Evolutionary conservation across 768 basidiomycete species (phyloP).

Genomic region (Agrocybe pediades): DNA sequence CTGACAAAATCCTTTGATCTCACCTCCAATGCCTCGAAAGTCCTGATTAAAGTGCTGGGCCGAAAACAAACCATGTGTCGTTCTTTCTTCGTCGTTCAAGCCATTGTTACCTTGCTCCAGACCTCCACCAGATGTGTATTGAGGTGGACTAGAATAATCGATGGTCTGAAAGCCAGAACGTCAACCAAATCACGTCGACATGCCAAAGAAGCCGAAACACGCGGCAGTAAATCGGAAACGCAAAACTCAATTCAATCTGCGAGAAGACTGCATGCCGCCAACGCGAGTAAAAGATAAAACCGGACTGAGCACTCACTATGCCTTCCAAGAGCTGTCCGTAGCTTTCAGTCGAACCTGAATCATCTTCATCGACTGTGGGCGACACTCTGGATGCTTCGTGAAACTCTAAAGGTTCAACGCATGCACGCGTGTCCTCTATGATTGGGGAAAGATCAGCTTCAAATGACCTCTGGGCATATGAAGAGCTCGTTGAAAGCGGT

Average conservation of each 20-base stretch:
- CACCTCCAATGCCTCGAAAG: slow-evolving; percentile 15
- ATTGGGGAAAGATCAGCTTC: slow-evolving; percentile 38
- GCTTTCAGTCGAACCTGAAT: slow-evolving; percentile 23
- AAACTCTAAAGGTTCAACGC: slow-evolving; percentile 12
- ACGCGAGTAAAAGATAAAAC: not conserved
- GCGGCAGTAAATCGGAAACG: not conserved
- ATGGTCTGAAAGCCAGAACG: slow-evolving; percentile 10
- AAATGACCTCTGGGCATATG: slow-evolving; percentile 23
- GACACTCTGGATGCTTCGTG: slow-evolving; percentile 7
- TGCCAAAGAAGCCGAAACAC: not conserved
- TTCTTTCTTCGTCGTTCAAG: slow-evolving; percentile 3
- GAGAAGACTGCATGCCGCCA: not conserved
- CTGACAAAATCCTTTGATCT: slow-evolving; percentile 2
- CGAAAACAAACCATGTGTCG: slow-evolving; percentile 2
- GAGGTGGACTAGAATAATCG: slow-evolving; percentile 15
- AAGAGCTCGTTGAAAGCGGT: slow-evolving; percentile 13
- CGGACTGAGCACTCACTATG: slow-evolving; percentile 12
- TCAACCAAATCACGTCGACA: slow-evolving; percentile 1
- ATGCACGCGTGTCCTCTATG: slow-evolving; percentile 32
- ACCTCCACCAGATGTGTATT: slow-evolving; percentile 11
- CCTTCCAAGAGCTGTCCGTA: slow-evolving; percentile 27
- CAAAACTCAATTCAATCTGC: not conserved
- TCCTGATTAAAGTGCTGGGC: slow-evolving; percentile 7
- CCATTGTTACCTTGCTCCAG: slow-evolving; percentile 7
- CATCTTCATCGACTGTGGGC: slow-evolving; percentile 21